Evolutionary conservation across 75 land plant genomes (phyloP).

Genomic region (Cunninghamia lanceolata): DNA sequence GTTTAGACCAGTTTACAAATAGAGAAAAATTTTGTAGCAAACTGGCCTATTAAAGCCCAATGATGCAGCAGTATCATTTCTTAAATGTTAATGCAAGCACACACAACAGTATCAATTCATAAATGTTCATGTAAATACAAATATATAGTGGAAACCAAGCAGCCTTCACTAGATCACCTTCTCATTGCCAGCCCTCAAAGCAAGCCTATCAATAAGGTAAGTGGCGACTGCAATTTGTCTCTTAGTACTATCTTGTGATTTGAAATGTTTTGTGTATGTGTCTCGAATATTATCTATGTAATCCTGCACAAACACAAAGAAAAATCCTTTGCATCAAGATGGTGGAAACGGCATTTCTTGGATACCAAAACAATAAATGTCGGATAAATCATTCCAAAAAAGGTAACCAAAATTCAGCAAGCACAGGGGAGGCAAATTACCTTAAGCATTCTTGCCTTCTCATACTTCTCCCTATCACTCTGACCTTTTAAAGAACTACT

Average conservation of each 20-base stretch:
- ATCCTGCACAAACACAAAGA: slow-evolving; percentile 40
- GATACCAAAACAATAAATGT: background rate
- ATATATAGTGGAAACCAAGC: background rate
- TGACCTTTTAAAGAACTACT: slow-evolving; percentile 97
- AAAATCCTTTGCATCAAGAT: background rate
- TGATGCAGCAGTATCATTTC: background rate
- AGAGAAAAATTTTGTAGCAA: background rate
- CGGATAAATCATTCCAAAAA: background rate
- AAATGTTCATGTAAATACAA: background rate
- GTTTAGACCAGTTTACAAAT: background rate
- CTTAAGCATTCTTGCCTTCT: slow-evolving; percentile 90
- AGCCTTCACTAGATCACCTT: slow-evolving; percentile 50
- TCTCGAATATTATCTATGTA: slow-evolving; percentile 75
- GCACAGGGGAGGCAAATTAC: slow-evolving; percentile 22
- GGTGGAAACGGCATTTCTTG: background rate
- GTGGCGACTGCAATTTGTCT: slow-evolving; percentile 97
- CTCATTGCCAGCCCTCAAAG: slow-evolving; percentile 99
- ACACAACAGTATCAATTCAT: background rate
- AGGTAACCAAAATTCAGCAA: background rate
- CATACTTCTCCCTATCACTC: slow-evolving; percentile 99
- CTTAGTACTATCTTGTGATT: slow-evolving; percentile 52
- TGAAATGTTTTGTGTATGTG: slow-evolving; percentile 84
- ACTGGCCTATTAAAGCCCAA: background rate
- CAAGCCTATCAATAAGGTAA: slow-evolving; percentile 96
- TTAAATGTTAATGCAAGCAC: background rate